Percentiles rank a stretch among this genome's conserved stretches.
Evolutionary conservation across 2,329 filamentous ascomycete genomes (phyloP).

Genomic region (Aureobasidium subglaciale): DNA sequence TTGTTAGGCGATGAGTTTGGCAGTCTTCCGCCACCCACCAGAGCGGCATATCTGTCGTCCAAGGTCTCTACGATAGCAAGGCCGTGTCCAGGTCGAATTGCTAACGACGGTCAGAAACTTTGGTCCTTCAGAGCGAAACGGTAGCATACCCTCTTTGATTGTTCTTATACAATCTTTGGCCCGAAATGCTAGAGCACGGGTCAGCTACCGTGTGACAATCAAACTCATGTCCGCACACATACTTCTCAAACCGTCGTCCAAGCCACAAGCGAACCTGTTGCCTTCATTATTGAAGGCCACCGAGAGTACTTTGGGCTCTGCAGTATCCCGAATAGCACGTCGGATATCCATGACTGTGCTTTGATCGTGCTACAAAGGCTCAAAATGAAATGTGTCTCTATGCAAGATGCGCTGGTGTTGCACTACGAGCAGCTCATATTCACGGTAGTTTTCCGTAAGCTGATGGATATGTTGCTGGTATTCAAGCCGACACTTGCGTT

Average conservation of each 20-base stretch:
- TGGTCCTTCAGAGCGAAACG: neutral
- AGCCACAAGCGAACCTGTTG: conserved; percentile 78
- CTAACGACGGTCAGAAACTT: neutral
- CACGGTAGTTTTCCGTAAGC: too few relatives aligned
- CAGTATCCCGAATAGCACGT: conserved; percentile 71
- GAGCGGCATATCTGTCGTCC: conserved; percentile 59
- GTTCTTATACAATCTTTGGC: conserved; percentile 31
- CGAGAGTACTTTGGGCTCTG: conserved; percentile 68
- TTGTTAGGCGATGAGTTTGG: conserved; percentile 86
- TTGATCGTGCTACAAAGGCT: neutral
- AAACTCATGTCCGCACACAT: neutral
- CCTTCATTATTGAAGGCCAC: conserved; percentile 78
- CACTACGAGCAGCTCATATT: neutral
- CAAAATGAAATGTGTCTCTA: neutral
- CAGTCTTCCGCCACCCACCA: conserved; percentile 79
- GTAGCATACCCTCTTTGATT: conserved; percentile 19
- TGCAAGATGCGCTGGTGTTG: neutral
- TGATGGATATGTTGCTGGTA: neutral
- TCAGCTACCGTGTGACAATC: neutral
- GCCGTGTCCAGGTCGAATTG: conserved; percentile 19
- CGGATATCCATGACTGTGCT: conserved; percentile 70
- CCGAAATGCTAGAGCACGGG: conserved; percentile 21
- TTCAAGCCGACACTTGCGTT: neutral
- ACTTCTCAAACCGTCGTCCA: conserved; percentile 72
- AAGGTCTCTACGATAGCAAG: conserved; percentile 26